Percentiles rank a stretch among this genome's conserved stretches.
These are phyloP conservation scores for Candida pini DNA, from an alignment of 805 yeast species.

Conservation along the genomic window DNA sequence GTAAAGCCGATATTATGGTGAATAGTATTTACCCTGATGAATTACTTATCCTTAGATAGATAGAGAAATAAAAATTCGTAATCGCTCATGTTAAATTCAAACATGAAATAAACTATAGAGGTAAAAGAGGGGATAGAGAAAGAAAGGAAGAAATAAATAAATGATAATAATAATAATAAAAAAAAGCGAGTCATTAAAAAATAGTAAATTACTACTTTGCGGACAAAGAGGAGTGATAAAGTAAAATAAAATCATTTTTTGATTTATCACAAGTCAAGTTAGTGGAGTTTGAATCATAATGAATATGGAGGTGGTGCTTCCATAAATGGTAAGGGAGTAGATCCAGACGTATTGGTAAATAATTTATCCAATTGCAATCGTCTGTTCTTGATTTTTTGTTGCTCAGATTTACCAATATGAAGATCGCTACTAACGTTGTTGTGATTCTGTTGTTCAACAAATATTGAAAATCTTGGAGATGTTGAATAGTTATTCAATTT, in stretches of 20 bases:
- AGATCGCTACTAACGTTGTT: constrained; percentile 6
- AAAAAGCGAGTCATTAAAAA: neutral
- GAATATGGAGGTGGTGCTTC: constrained; percentile 24
- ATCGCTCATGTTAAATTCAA: neutral
- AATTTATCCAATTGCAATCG: constrained; percentile 23
- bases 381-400: constrained; percentile 20
- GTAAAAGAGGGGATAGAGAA: neutral
- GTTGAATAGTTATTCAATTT: neutral
- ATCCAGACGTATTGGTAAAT: constrained; percentile 11
- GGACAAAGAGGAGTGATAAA: neutral
- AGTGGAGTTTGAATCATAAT: constrained; percentile 4
- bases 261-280: neutral
- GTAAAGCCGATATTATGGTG: too few species aligned
- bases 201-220: neutral
- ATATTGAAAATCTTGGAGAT: neutral
- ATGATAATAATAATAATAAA: neutral
- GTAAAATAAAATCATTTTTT: neutral
- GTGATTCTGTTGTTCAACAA: neutral
- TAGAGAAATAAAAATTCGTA: too few species aligned
- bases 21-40: too few species aligned
- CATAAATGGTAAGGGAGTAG: constrained; percentile 6
- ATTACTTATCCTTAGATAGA: too few species aligned
- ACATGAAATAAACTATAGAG: neutral
- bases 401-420: constrained; percentile 22
- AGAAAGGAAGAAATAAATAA: neutral